Evolutionary conservation across 805 yeast genomes (phyloP), one percentile per base, ranked within the genome.

Genomic region (Ogataea zsoltii): DNA sequence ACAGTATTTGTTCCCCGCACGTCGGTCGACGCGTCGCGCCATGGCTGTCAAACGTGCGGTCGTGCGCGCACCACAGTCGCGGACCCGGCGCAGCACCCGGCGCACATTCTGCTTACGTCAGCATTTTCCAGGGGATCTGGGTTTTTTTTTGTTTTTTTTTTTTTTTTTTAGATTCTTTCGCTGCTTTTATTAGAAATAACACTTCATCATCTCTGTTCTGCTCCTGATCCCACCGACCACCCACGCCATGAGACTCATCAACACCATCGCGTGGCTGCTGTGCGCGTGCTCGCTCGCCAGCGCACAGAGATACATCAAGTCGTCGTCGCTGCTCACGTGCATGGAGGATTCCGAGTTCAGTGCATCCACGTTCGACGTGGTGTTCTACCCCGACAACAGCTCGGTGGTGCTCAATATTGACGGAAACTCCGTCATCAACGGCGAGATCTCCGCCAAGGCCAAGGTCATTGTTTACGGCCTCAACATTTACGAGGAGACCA

Each of bases 321-420:
- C 70, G 12, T 50, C 80, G 15, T 88, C 97, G 7, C 72, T 94
- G 54, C 71, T 92, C 56, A 88, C 98, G 32, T 94, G 99, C 71
- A 91, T 90, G 96, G 84, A 82, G 34, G 72, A 86, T 64, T 91
- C 99, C 7, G 85, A 82, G 62, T 82, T 94, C 57, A 82, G 96
- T 2, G 92, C 97, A 4, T 79, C 90, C 7, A 79, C 74, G 53
- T 91, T 94, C 61, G 86, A 88, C 56, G 95, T 91, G 41, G 67
- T 67, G 34, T 88, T 76, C 63, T 83, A 69, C 59, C 96, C 96
- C 3, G 72, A 66, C 36, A 86, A 85, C 65, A 66, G 64, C 16
- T 72, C 85, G 1, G 83, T 84, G 7, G 71, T 67, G 4, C 81
- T 89, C 55, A 82, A 86, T 54, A 74, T 92, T 23, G 77, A 82